These are phyloP conservation scores for Daldinia concentrica DNA, from an alignment of 495 filamentous ascomycete genomes.

Conservation along the genomic window DNA sequence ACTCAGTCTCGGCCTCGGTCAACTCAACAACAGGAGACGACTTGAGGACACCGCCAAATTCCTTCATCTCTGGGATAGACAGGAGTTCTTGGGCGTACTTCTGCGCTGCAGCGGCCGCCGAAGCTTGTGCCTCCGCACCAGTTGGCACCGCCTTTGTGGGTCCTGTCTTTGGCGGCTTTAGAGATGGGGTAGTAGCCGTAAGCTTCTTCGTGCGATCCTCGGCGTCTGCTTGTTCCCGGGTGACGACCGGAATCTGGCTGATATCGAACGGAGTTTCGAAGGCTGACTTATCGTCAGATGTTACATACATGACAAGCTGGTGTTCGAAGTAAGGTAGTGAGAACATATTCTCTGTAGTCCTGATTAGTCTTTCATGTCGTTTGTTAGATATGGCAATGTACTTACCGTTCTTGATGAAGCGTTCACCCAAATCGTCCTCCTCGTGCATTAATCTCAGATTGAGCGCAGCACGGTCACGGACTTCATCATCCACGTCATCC, in stretches of 20 bases:
- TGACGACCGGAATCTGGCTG: slow-evolving; percentile 89
- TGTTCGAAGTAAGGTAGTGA: slow-evolving; percentile 96
- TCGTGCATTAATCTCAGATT: slow-evolving; percentile 91
- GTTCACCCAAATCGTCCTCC: slow-evolving; percentile 79
- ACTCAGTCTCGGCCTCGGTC: slow-evolving; percentile 97
- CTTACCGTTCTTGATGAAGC: slow-evolving; percentile 92
- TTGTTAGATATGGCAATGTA: slow-evolving; percentile 8
- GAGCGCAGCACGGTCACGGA: slow-evolving; percentile 92
- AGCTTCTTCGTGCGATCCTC: slow-evolving; percentile 97
- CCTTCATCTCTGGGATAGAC: slow-evolving; percentile 86
- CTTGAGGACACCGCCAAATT: slow-evolving; percentile 88
- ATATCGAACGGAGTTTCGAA: slow-evolving; percentile 91
- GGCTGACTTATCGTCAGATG: slow-evolving; percentile 82
- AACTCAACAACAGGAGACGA: slow-evolving; percentile 87
- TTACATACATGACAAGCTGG: slow-evolving; percentile 97
- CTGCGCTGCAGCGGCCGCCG: slow-evolving; percentile 79
- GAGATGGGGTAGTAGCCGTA: slow-evolving; percentile 87
- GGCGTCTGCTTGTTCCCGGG: slow-evolving; percentile 94
- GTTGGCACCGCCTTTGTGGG: slow-evolving; percentile 77
- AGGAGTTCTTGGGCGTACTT: slow-evolving; percentile 89
- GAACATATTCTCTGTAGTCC: slow-evolving; percentile 77
- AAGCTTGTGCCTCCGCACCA: slow-evolving; percentile 74
- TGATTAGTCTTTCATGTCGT: slow-evolving; percentile 48
- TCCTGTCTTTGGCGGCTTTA: slow-evolving; percentile 89
- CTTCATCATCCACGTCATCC: slow-evolving; percentile 98